Percentiles rank a stretch among this genome's conserved stretches.
These are phyloP conservation scores for Quercus mongolica DNA, from an alignment of 306 rosid species.

Conservation along the genomic window DNA sequence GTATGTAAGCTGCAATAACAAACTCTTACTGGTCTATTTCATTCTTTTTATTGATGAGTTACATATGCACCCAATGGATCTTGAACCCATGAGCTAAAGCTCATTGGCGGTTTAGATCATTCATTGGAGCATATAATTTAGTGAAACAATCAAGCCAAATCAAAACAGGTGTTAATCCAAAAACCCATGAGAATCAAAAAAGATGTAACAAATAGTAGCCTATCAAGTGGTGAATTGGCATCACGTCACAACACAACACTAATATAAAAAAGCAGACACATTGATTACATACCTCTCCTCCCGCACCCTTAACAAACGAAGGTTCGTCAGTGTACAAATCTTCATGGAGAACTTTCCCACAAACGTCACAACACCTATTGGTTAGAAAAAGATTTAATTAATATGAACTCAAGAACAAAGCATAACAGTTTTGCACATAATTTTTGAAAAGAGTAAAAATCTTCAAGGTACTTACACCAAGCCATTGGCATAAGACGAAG, in stretches of 20 bases:
- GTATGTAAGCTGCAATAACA: no score
- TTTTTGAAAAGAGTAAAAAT: neutral
- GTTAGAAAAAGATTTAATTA: neutral
- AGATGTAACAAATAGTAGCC: neutral
- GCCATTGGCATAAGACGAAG: neutral
- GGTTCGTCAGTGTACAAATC: constrained; percentile 11
- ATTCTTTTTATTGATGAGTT: no score
- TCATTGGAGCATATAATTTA: no score
- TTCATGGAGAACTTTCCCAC: constrained; percentile 35
- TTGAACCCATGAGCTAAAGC: no score
- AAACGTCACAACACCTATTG: constrained; percentile 22
- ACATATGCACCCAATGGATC: no score
- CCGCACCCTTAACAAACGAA: constrained; percentile 9
- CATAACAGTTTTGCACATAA: neutral
- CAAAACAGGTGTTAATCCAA: no score
- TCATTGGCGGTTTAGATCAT: no score
- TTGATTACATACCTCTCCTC: constrained; percentile 21
- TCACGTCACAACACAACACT: neutral
- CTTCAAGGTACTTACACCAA: neutral
- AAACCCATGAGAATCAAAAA: no score
- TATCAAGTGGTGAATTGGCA: neutral
- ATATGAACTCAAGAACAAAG: neutral
- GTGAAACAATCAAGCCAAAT: no score
- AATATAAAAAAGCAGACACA: neutral
- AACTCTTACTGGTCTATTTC: no score